Evolutionary conservation across 768 basidiomycete species (phyloP), one percentile per base, ranked within the genome.

Genomic region (Asterophora lycoperdoides): DNA sequence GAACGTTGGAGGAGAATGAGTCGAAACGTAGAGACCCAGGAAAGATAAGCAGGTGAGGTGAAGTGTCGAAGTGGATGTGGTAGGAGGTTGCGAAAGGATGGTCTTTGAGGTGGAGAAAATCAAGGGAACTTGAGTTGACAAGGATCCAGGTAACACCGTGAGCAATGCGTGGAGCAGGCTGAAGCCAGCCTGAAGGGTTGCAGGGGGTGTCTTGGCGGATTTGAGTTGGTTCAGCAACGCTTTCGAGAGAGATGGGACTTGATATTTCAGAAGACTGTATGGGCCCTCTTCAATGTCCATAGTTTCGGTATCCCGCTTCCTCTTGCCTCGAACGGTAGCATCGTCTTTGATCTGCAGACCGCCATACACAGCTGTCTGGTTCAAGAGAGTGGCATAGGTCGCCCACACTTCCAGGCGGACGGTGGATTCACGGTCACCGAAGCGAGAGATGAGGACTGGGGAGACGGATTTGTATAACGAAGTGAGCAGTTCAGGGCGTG

Each of bases 391-490:
- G 29, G 78, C 80, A 61, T 94, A 94, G 1, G 95, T 86, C 0
- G 84, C 74, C 86, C 95, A 94, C 13, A 98, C 77, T 64, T 99
- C 96, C 23, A 96, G 70, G 28, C 89, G 80, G 26, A 98, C 96
- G 4, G 89, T 95, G 60, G 93, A 88, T 68, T 99, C 96, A 37
- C 96, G 85, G 64, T 99, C 96, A 34, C 83, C 84, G 56, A 98
- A 94, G 28, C 95, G 80, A 2, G 91, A 85, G 48, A 96, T 93
- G 43, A 99, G 75, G 8, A 90, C 79, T 0, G 93, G 93, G 2
- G 93, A 89, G 9, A 96, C 84, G 7, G 81, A 79, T 59, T 81
- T 86, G 73, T 92, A 96, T 43, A 95, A 76, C 2, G 83, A 71
- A 11, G 74, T 67, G 17, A 97, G 76, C 2, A 93, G 76, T 61